Evolutionary conservation across 176 grass and related monocot genomes (phyloP).

Genomic region (Neostapfia colusana): DNA sequence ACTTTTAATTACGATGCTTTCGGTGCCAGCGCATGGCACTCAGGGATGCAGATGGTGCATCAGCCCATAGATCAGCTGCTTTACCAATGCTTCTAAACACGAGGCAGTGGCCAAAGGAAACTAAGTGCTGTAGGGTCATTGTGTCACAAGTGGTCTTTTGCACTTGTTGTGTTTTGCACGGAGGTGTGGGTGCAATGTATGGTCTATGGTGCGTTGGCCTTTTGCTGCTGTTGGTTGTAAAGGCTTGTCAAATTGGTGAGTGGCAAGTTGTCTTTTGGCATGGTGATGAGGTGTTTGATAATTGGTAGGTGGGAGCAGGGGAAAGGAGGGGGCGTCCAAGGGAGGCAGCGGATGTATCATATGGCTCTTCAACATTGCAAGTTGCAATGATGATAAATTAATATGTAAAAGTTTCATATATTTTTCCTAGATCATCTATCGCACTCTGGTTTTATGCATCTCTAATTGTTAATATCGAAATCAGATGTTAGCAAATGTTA

Average conservation of each 20-base stretch:
- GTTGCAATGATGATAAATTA: neutral
- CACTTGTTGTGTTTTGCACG: conserved; percentile 15
- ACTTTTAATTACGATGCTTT: neutral
- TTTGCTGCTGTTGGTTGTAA: neutral
- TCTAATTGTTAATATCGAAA: too few relatives aligned
- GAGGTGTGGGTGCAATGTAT: neutral
- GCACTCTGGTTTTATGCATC: too few relatives aligned
- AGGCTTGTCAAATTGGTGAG: neutral
- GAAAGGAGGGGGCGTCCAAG: neutral
- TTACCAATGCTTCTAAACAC: conserved; percentile 28
- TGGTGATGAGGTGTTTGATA: neutral
- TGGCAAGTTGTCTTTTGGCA: conserved; percentile 9
- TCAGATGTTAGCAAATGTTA: too few relatives aligned
- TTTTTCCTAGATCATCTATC: neutral
- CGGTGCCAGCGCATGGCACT: conserved; percentile 12
- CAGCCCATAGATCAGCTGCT: conserved; percentile 36
- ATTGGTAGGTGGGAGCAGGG: neutral
- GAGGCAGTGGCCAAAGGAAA: neutral
- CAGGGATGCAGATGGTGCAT: conserved; percentile 28
- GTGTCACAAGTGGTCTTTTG: neutral
- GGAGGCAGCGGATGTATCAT: neutral
- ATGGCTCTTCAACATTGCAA: neutral
- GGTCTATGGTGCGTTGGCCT: neutral
- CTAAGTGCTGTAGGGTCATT: conserved; percentile 1
- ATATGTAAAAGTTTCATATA: neutral